Evolutionary conservation across 768 basidiomycete genomes (phyloP), one percentile per base, ranked within the genome.

Genomic region (Calocera viscosa): DNA sequence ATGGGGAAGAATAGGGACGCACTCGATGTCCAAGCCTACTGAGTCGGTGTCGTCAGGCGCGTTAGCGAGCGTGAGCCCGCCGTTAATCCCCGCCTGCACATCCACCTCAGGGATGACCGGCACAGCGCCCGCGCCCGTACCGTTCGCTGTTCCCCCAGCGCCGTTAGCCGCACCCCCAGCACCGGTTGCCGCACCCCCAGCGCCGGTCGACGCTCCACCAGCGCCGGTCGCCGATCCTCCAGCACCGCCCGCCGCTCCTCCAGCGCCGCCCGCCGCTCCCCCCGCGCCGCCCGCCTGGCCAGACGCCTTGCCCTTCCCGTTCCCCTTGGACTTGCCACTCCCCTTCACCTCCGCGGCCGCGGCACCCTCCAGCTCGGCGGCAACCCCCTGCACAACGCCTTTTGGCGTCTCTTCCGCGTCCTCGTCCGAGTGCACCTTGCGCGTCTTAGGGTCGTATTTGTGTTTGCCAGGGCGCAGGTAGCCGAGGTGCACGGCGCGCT

Each of bases 1-100:
- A 63, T 28, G 65, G 16, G 65, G 63, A 14, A 64, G 32, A 1
- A 67, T 65, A 30, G 32, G 7, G 19, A 76, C 85, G 43, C 69
- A 89, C 83, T 89, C 84, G 66, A 91, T 89, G 72, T 83, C 80
- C 65, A 91, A 79, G 7, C 86, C 87, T 41, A 90, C 77, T 40
- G 88, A 83, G 72, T 86, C 78, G 69, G 72, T 74, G 17, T 78
- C 73, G 22, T 81, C 76, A 28, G 83, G 80, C 14, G 71, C 49
- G 63, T 76, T 77, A 17, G 82, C 80, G 2, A 64, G 19, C 3
- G 84, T 82, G 33, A 89, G 76, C 28, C 75, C 72, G 34, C 76
- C 74, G 33, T 73, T 70, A 0, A 34, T 65, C 1, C 74, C 72
- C 2, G 80, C 83, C 22, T 77, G 70, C 38, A 79, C 72, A 47